Evolutionary conservation across 2,329 filamentous ascomycete genomes (phyloP).

Genomic region (Stachybotrys chlorohalonatus): DNA sequence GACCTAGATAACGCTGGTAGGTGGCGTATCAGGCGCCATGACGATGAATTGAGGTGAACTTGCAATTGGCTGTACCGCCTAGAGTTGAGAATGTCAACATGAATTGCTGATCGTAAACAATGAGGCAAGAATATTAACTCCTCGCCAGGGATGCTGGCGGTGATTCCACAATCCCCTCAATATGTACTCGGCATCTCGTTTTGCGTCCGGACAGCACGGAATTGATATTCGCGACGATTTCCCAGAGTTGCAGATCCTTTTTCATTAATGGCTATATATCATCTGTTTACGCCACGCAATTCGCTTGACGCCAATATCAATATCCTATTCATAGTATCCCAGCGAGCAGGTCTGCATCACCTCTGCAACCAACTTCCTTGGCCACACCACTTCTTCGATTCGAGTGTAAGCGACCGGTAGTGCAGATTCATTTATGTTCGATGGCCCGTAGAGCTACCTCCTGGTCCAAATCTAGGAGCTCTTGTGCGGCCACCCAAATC

Average conservation of each 20-base stretch:
- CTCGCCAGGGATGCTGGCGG: too few relatives aligned
- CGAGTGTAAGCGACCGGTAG: neutral
- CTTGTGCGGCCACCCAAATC: constrained; percentile 21
- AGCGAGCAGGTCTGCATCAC: neutral
- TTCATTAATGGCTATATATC: neutral
- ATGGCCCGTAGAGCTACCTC: neutral
- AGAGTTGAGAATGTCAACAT: neutral
- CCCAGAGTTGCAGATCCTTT: too few relatives aligned
- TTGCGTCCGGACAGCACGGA: too few relatives aligned
- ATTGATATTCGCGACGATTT: neutral
- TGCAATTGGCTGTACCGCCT: neutral
- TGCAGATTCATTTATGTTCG: neutral
- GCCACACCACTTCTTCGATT: neutral
- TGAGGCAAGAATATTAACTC: neutral
- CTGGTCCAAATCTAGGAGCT: constrained; percentile 17
- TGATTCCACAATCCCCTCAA: too few relatives aligned
- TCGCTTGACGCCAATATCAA: neutral
- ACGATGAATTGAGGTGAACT: neutral
- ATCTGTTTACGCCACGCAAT: neutral
- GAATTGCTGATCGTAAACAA: neutral
- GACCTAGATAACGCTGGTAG: constrained; percentile 26
- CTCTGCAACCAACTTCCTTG: neutral
- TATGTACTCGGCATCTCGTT: too few relatives aligned
- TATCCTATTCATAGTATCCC: neutral
- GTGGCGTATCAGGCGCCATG: constrained; percentile 25